Evolutionary conservation across 805 yeast genomes (phyloP).

Genomic region (Kodamaea kakaduensis): DNA sequence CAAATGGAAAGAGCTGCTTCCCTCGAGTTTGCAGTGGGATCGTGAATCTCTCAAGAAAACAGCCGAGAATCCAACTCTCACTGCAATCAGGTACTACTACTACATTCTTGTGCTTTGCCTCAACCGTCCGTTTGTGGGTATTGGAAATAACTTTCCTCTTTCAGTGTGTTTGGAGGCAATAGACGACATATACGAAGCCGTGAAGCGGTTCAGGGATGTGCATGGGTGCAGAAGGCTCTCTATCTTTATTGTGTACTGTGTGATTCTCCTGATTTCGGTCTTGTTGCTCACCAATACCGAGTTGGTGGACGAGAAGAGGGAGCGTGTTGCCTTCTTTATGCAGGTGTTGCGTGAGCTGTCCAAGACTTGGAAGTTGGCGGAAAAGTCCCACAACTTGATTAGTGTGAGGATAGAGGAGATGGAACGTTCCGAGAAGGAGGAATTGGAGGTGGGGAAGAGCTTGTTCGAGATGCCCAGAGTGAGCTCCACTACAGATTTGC

Average conservation of each 20-base stretch:
- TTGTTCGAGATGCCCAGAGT: slow-evolving; percentile 12
- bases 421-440: neutral
- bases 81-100: slow-evolving; percentile 53
- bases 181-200: slow-evolving; percentile 38
- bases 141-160: slow-evolving; percentile 24
- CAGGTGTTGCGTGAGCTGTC: slow-evolving; percentile 39
- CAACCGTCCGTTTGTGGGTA: slow-evolving; percentile 56
- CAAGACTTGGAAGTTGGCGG: slow-evolving; percentile 46
- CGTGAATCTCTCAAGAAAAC: slow-evolving; percentile 33
- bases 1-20: slow-evolving; percentile 50
- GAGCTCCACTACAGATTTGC: slow-evolving; percentile 18
- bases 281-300: slow-evolving; percentile 33
- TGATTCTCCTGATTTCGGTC: slow-evolving; percentile 43
- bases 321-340: slow-evolving; percentile 37
- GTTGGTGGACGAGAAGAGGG: slow-evolving; percentile 23
- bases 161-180: slow-evolving; percentile 37
- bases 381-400: slow-evolving; percentile 41
- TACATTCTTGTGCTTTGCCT: slow-evolving; percentile 56
- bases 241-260: slow-evolving; percentile 45
- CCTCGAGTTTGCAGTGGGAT: slow-evolving; percentile 49
- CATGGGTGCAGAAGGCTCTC: slow-evolving; percentile 44
- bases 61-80: slow-evolving; percentile 51
- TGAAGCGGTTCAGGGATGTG: slow-evolving; percentile 30
- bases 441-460: neutral
- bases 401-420: slow-evolving; percentile 14